A percentile compares a stretch with the other conserved stretches of the same genome.
These are phyloP conservation scores for Trichocladium antarcticum DNA, from an alignment of 495 filamentous ascomycete genomes.

Conservation along the genomic window DNA sequence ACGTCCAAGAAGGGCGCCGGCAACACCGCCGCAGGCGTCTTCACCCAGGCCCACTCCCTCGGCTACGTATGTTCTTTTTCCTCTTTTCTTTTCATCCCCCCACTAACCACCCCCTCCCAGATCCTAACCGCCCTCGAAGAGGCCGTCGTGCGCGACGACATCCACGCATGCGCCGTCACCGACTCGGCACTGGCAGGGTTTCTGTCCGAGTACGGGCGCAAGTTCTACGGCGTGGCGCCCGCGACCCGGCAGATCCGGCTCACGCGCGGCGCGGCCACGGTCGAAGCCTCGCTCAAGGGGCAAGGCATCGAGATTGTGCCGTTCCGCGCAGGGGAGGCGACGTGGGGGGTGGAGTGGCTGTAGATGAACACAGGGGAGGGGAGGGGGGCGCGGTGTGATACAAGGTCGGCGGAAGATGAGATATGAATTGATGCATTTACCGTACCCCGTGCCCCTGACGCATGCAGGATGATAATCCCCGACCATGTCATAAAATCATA, in stretches of 20 bases:
- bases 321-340: constrained; percentile 54
- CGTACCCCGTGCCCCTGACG: too few species aligned
- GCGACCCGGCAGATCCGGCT: constrained; percentile 17
- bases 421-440: too few species aligned
- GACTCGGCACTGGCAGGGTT: constrained; percentile 62
- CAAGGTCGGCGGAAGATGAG: too few species aligned
- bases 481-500: too few species aligned
- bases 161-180: constrained; percentile 54
- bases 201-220: constrained; percentile 59
- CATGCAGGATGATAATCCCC: too few species aligned
- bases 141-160: constrained; percentile 52
- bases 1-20: constrained; percentile 57
- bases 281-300: constrained; percentile 27
- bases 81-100: not conserved
- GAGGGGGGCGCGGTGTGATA: too few species aligned
- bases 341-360: constrained; percentile 47
- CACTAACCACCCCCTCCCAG: not conserved
- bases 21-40: constrained; percentile 70
- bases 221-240: constrained; percentile 48
- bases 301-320: constrained; percentile 54
- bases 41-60: constrained; percentile 81
- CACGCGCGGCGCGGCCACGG: constrained; percentile 11
- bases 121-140: constrained; percentile 62
- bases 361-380: too few species aligned
- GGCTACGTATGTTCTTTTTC: constrained; percentile 37